Conservation (phyloP, 1,284 basidiomycete genomes). For the Earliella scabrosa region DNA sequence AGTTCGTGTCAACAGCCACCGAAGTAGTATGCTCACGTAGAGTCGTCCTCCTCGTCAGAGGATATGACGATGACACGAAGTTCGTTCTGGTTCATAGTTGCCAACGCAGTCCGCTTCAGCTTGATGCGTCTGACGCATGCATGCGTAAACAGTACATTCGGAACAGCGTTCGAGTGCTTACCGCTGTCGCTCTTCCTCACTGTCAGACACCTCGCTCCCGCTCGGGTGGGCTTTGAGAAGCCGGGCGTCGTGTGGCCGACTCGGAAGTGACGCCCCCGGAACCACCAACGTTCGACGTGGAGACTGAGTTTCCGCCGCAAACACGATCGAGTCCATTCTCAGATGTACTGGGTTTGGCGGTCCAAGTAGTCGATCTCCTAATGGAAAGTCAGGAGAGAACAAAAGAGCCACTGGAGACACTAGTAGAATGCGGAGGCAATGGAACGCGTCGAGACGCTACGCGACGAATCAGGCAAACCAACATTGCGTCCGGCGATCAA, state of each 20-base stretch:
- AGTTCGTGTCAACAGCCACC: not conserved
- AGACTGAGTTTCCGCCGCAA: too few relatives aligned
- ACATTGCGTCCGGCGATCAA: constrained; percentile 21
- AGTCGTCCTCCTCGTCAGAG: constrained; percentile 52
- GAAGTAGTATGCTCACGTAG: constrained; percentile 21
- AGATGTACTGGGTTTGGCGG: too few relatives aligned
- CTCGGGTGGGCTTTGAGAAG: constrained; percentile 5
- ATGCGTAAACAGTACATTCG: too few relatives aligned
- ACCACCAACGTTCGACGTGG: too few relatives aligned
- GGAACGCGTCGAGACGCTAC: not conserved
- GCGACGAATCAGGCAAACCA: constrained; percentile 9
- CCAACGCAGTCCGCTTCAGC: constrained; percentile 6
- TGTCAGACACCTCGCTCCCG: constrained; percentile 28
- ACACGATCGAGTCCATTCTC: too few relatives aligned
- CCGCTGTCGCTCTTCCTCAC: constrained; percentile 31
- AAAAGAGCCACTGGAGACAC: not conserved
- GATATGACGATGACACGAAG: constrained; percentile 56
- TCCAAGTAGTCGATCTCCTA: too few relatives aligned
- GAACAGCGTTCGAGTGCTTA: not conserved
- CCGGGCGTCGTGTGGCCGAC: not conserved
- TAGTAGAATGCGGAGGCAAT: not conserved
- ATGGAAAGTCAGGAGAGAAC: too few relatives aligned
- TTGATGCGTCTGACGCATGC: constrained; percentile 3
- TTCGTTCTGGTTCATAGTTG: constrained; percentile 7
- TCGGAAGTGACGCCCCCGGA: too few relatives aligned